Evolutionary conservation across 352 stramenopile species (phyloP).

Genomic region (Globisporangium okanoganense): DNA sequence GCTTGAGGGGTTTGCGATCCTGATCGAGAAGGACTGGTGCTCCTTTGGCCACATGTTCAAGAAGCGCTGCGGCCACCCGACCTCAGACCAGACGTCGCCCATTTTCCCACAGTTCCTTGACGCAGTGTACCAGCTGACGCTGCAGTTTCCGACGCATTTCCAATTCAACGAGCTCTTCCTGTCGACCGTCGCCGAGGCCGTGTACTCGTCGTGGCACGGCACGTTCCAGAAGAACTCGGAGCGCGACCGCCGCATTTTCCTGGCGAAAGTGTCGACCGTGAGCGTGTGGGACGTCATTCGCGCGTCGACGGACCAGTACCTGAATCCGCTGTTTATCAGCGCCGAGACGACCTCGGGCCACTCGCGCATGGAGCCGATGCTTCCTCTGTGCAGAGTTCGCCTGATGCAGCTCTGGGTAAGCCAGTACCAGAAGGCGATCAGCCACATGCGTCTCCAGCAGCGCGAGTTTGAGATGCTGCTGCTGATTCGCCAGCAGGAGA

Average conservation of each 20-base stretch:
- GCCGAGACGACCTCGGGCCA: constrained; percentile 19
- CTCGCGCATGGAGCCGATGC: constrained; percentile 59
- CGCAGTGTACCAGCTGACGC: constrained; percentile 95
- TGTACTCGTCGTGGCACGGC: constrained; percentile 97
- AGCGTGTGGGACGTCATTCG: constrained; percentile 86
- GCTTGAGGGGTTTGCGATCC: constrained; percentile 65
- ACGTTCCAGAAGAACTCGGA: constrained; percentile 91
- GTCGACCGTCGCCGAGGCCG: constrained; percentile 92
- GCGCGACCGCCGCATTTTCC: constrained; percentile 57
- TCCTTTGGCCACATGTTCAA: constrained; percentile 89
- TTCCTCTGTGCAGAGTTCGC: constrained; percentile 80
- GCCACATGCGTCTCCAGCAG: constrained; percentile 85
- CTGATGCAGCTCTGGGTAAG: constrained; percentile 85
- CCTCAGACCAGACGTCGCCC: constrained; percentile 93
- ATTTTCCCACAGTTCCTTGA: constrained; percentile 99
- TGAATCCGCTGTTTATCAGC: constrained; percentile 79
- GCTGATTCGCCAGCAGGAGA: constrained; percentile 80
- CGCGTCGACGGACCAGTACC: constrained; percentile 73
- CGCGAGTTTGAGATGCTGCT: constrained; percentile 83
- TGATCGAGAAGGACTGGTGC: constrained; percentile 89
- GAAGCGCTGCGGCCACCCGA: constrained; percentile 70
- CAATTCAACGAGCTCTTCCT: constrained; percentile 97
- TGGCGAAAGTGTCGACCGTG: constrained; percentile 61
- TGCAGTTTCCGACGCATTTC: constrained; percentile 97
- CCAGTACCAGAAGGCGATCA: constrained; percentile 87